Base-by-base conservation (phyloP, 805 yeast species). In the Yueomyces sp. region DNA sequence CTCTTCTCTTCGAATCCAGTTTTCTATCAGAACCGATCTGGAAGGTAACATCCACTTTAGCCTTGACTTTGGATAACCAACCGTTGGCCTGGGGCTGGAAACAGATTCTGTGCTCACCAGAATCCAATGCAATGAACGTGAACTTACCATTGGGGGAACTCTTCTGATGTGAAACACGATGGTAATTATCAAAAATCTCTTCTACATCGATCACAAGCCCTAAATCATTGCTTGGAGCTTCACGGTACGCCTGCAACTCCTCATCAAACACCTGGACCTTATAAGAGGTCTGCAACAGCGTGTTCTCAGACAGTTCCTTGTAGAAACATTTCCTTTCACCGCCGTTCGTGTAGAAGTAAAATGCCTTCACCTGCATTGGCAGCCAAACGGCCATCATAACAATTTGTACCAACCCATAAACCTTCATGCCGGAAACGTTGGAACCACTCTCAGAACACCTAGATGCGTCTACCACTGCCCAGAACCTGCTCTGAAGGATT, bases 21-120 rank as follows among this genome's bases (percentile, higher is more conserved):
- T 75, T 73, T 26, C 63, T 61, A 48, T 81, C 78, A 40, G 80
- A 76, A 28, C 87, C 90, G 46, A 78, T 69, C 39, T 75, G 79
- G 53, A 82, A 70, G 48, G 81, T 85, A 45, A 82, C 72, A 47
- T 72, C 71, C 44, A 79, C 67, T 54, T 79, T 71, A 45, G 79
- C 75, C 45, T 66, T 68, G 51, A 70, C 68, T 54, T 74, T 74
- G 46, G 75, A 69, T 54, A 83, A 70, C 79, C 87, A 82, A 43
- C 83, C 85, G 12, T 57, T 60, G 5, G 66, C 57, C 45, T 65
- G 67, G n/a, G 71, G 68, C 48, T 66, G 68, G 49, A 82, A 67
- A 62, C 92, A 82, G 58, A 82, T 75, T 62, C 76, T 77, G 65
- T 82, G 90, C 56, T 82, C 90, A 53, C 92, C 92, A 19, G 81